Base-by-base conservation (phyloP, 176 grass and related monocot genomes). In the Lolium rigidum region DNA sequence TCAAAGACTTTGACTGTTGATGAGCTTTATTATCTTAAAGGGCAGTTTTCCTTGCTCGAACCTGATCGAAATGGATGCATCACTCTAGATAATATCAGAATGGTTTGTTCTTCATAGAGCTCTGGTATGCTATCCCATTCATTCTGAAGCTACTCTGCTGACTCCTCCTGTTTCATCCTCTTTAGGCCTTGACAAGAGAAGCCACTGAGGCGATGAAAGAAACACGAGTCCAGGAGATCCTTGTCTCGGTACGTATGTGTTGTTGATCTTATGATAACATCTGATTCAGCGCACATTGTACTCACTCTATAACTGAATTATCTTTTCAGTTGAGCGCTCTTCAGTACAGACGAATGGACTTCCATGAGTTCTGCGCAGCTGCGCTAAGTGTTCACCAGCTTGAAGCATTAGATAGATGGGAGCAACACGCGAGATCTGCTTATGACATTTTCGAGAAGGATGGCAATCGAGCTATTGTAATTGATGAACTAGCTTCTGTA, bases 291-390 rank as follows among this genome's bases (percentile, higher is more conserved):
- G 84, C 18, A 77, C 24, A 69, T 49, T 86, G 61, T 57, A 50
- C 68, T 80, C 9, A 28, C 75, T 18, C 20, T 76, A 80, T 61
- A 76, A 76, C 10, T 77, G 60, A 20, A 70, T 81, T 5, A 22
- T 72, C 79, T 61, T 89, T 82, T 76, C 89, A 93, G 94, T 78
- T 95, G 75, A 93, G 86, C 6, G 86, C 84, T 63, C 88, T 95
- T 87, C 94, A 95, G 76, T 95, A 95, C 81, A 95, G 94, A 93
- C 91, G 91, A 87, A 89, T 95, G 93, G 91, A 93, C 65, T 95
- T 95, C 20, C 88, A 95, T 58, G 94, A 95, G 78, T 95, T 95
- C 84, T 93, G 86, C 85, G 88, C 94, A 38, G 94, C 94, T 54
- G 73, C 94, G 54, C 39, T 95, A 78, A 95, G 89, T 83, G 91